Evolutionary conservation across 2,329 filamentous ascomycete species (phyloP).

Genomic region (Capronia coronata): DNA sequence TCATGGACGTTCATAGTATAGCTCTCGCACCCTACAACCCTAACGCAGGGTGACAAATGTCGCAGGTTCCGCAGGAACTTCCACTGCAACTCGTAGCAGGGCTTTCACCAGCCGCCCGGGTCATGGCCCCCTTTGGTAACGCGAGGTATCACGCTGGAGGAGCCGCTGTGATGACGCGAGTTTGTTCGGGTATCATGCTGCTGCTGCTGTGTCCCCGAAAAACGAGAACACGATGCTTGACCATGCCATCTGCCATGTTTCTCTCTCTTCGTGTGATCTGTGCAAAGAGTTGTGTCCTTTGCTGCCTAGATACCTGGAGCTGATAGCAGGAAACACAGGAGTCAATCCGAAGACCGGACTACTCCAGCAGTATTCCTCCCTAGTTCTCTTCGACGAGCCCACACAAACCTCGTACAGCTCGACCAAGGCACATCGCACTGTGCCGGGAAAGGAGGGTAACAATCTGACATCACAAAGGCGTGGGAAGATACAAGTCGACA

Average conservation of each 20-base stretch:
- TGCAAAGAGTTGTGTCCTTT: slow-evolving; percentile 9
- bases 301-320: slow-evolving; percentile 1
- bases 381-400: background rate
- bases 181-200: background rate
- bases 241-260: slow-evolving; percentile 10
- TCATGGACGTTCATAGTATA: slow-evolving; percentile 11
- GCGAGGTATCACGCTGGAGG: background rate
- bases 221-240: background rate
- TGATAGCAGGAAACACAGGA: slow-evolving; percentile 2
- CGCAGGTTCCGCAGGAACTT: slow-evolving; percentile 14
- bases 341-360: slow-evolving; percentile 4
- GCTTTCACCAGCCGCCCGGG: slow-evolving; percentile 5
- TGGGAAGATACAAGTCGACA: slow-evolving; percentile 1
- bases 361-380: background rate
- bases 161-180: background rate
- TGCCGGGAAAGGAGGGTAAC: slow-evolving; percentile 9
- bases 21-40: slow-evolving; percentile 9
- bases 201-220: background rate
- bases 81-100: slow-evolving; percentile 9
- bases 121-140: slow-evolving; percentile 1
- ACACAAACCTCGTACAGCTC: background rate
- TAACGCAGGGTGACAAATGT: slow-evolving; percentile 13
- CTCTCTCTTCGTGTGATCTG: slow-evolving; percentile 3
- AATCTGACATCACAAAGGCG: slow-evolving; percentile 13
- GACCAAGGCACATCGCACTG: background rate